Evolutionary conservation across 2,329 filamentous ascomycete species (phyloP), one percentile per base, ranked within the genome.

Genomic region (Chaetomium sp.): DNA sequence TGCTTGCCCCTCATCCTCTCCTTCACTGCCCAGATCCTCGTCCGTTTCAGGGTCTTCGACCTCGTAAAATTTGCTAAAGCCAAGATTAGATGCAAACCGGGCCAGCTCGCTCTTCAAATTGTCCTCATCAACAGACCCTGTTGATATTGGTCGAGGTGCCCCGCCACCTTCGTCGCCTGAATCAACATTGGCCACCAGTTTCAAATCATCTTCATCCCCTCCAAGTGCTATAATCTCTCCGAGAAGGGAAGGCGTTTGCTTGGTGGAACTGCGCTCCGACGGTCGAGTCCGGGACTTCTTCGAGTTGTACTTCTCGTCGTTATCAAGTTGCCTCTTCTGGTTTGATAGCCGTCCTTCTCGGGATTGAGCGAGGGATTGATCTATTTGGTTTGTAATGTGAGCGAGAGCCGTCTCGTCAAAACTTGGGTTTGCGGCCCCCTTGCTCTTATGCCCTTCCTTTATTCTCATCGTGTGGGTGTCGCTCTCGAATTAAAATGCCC

Each of bases 151-250:
- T n/a, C 61, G 58, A 10, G 65, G 64, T 10, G 66, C 67, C 32
- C 66, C 64, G 10, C 69, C 69, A 33, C 73, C 74, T 43, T 80
- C 78, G 19, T 75, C 73, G 54, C 78, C 77, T 1, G 78, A 81
- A 59, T 75, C 71, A 6, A 78, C 71, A 56, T 79, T 80, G 43
- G 76, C 79, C 52, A 87, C 77, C 37, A 87, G 75, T 38, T 81
- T 79, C 44, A 85, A 67, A 60, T 87, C 85, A 43, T 81, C 76
- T 67, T 87, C 81, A 52, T 85, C 82, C 11, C 85, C 85, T 3
- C 84, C 85, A 1, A 88, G 72, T 11, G 81, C 81, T 60, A 77
- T 74, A 59, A 87, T 87, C 64, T 87, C 85, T 54, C 81, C 77
- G 6, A 87, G 70, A 4, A 87, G 71, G 6, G 48, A 35, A 61